Evolutionary conservation across 192 early-diverging fungal genomes (phyloP).

Genomic region (Podila epicladia): DNA sequence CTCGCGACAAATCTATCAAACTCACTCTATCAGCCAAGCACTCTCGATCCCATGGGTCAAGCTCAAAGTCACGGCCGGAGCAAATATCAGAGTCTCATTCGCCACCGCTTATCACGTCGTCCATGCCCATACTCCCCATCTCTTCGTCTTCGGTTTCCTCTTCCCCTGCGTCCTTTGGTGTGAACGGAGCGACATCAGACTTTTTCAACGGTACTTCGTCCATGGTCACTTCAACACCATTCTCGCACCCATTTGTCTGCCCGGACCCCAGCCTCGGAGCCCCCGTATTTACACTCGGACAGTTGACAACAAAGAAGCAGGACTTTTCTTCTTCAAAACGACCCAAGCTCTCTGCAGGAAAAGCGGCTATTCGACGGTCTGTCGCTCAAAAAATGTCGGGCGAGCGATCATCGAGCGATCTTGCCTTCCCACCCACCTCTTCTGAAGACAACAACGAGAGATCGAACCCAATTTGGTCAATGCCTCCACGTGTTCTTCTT

Average conservation of each 20-base stretch:
- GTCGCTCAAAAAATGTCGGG: not conserved
- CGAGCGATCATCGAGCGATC: not conserved
- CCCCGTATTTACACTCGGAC: conserved; percentile 8
- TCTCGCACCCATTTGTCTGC: conserved; percentile 25
- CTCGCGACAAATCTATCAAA: too few relatives aligned
- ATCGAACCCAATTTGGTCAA: conserved; percentile 49
- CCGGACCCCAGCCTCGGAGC: conserved; percentile 28
- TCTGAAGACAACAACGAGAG: not conserved
- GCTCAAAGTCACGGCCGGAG: too few relatives aligned
- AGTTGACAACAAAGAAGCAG: conserved; percentile 27
- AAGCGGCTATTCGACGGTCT: not conserved
- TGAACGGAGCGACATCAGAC: not conserved
- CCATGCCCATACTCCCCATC: not conserved
- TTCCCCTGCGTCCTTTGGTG: not conserved
- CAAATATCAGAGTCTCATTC: not conserved
- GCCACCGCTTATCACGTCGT: not conserved
- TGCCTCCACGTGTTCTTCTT: conserved; percentile 65
- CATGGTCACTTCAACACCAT: not conserved
- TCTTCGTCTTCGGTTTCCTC: not conserved
- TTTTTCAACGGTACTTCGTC: not conserved
- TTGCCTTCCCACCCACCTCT: not conserved
- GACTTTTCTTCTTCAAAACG: conserved; percentile 1
- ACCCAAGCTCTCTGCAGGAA: not conserved
- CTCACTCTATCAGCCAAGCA: too few relatives aligned
- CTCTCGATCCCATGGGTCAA: too few relatives aligned